Base-by-base conservation (phyloP, 345 rosid genomes). In the Clarkia xantiana region DNA sequence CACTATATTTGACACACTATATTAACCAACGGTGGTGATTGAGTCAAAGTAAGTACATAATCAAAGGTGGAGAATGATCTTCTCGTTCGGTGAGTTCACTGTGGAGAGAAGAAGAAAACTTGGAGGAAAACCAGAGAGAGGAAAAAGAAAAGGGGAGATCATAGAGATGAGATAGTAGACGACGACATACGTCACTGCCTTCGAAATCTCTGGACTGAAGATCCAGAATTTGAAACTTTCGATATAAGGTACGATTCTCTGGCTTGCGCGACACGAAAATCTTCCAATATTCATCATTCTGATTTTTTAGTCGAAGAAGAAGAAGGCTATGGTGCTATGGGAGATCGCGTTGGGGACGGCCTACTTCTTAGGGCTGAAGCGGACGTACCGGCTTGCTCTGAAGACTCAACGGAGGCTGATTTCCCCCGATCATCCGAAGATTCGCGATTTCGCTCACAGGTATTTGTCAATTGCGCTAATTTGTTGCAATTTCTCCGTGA, bases 281-380 rank as follows among this genome's bases (percentile, higher is more conserved):
- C 17, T 18, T 36, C 20, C 2, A 13, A 23, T 49, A 14, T 34
- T 38, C 1, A 6, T 9, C 14, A 20, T n/a, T 9, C 38, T 48
- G 14, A 13, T 12, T n/a, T 4, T 16, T 2, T 4, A 41, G 1
- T 1, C 6, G 10, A 15, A 11, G 18, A 16, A 18, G 22, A 13
- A 53, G 22, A 10, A 53, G 14, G 60, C 47, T 10, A 88, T 88
- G 97, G 95, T 88, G 62, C 65, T 84, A 1, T 88, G 97, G 97
- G 97, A 88, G 76, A 72, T 88, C 68, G 76, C 89, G 17, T 46
- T 88, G 62, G 93, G 70, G 45, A 82, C 93, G 9, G 97, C 95
- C 9, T 88, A 84, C 67, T 82, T 88, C 67, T 65, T 88, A 52
- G 97, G 94, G 29, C 74, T 84, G 12, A 79, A 67, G 25, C 88